These are phyloP conservation scores for Triticum dicoccoides DNA, from an alignment of 176 grass and related monocot genomes.

Conservation along the genomic window DNA sequence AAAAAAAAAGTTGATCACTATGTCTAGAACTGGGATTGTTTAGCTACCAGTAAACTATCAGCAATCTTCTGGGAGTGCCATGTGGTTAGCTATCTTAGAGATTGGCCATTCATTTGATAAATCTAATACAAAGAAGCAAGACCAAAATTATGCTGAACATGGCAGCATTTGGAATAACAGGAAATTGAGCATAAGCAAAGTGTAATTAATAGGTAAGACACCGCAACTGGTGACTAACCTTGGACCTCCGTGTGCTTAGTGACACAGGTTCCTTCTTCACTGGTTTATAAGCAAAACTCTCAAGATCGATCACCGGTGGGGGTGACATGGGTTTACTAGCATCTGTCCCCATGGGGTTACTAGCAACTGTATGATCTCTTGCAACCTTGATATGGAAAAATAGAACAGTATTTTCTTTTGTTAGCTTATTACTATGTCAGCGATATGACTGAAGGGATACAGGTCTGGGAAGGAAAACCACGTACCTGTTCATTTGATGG, in stretches of 20 bases:
- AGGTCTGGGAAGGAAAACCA: background rate
- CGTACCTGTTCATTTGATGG: slow-evolving; percentile 45
- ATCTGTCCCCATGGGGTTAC: background rate
- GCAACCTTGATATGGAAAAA: slow-evolving; percentile 34
- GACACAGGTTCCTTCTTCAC: slow-evolving; percentile 28
- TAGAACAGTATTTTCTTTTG: slow-evolving; percentile 9
- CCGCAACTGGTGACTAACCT: slow-evolving; percentile 50
- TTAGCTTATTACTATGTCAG: background rate
- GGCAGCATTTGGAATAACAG: slow-evolving; percentile 2
- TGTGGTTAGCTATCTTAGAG: background rate
- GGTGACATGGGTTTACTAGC: background rate
- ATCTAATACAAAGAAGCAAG: background rate
- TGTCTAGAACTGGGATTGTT: background rate
- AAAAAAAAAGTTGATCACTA: background rate
- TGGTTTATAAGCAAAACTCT: slow-evolving; percentile 54
- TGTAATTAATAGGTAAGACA: slow-evolving; percentile 9
- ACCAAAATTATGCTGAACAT: background rate
- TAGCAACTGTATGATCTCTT: background rate
- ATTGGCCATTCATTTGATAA: background rate
- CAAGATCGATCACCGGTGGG: slow-evolving; percentile 31
- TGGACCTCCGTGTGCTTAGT: slow-evolving; percentile 48
- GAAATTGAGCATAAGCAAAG: slow-evolving; percentile 23
- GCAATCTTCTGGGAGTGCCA: background rate
- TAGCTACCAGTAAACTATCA: background rate
- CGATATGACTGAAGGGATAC: background rate